Base-by-base conservation (phyloP, 192 early-diverging fungal genomes). In the Podila epicladia region DNA sequence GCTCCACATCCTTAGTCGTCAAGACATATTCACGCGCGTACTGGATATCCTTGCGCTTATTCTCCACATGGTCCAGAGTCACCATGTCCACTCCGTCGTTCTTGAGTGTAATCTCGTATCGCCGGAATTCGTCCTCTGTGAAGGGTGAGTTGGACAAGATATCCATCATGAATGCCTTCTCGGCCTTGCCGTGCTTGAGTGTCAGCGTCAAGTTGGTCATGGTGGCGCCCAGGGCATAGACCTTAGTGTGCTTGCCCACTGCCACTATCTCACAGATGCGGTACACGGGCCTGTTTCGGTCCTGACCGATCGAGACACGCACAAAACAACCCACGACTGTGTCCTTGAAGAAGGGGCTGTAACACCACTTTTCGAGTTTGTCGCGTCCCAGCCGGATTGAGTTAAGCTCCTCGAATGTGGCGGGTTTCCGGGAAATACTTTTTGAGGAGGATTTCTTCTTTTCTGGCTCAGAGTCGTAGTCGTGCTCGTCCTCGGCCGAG, bases 121-220 rank as follows among this genome's bases (percentile, higher is more conserved):
- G 85, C 48, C 76, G 73, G 62, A 88, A 90, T 70, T 94, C 93
- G 32, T 89, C 89, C 60, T 89, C 80, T 29, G 89, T 91, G 33
- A 94, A 85, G 32, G 88, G 70, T 61, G 82, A 74, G 66, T 96
- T 96, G 3, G 95, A 96, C 13, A 96, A 83, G 35, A 88, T 89
- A 64, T 93, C 90, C 91, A 95, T 95, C 9, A 89, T 88, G 72
- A 93, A 94, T 24, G 75, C 82, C 57, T 88, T 90, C 68, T 91
- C 87, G 19, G 89, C 78, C 41, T 90, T 86, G 31, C 94, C 95
- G 72, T 93, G 93, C 49, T 86, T 88, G 37, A 94, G 83, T 17
- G 73, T 83, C 28, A 96, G 65, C 12, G 87, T 88, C 61, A 89
- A 87, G 80, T 94, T 92, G 38, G 92, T 93, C 50, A 82, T 79